Percentiles rank a stretch among this genome's conserved stretches.
phyloP scores from a whole-genome alignment of 202 grass and related monocot species.

The Saccharum hybrid region DNA sequence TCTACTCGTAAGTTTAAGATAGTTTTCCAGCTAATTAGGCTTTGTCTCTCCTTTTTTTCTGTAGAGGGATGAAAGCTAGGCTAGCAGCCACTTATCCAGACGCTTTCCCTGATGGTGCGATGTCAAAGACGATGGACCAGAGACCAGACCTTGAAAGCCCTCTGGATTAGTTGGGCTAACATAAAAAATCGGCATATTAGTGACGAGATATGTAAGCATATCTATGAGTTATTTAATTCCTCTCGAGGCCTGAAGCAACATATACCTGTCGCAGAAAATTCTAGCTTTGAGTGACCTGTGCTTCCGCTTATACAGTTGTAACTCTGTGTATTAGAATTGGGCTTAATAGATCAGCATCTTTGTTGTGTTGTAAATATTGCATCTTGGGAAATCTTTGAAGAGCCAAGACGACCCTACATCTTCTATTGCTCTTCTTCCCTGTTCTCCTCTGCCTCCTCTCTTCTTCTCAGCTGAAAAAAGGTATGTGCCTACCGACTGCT shows the following conservation, averaged over 20 bases:
- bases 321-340: conserved; percentile 11
- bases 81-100: conserved; percentile 85
- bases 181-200: not conserved
- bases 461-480: not conserved
- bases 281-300: not conserved
- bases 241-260: conserved; percentile 2
- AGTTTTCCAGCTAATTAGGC: not conserved
- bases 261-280: not conserved
- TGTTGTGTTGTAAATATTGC: not conserved
- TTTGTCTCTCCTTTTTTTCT: conserved; percentile 3
- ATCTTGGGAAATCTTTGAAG: not conserved
- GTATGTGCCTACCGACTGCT: not conserved
- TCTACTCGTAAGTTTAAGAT: not conserved
- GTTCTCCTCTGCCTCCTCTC: not conserved
- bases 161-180: conserved; percentile 43
- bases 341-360: not conserved
- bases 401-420: not conserved
- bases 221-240: not conserved
- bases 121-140: conserved; percentile 63
- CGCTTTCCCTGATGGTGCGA: conserved; percentile 69
- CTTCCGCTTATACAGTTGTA: not conserved
- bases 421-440: not conserved
- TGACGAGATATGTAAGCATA: not conserved
- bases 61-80: conserved; percentile 80
- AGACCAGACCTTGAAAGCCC: conserved; percentile 86